These are phyloP conservation scores for Lactuca sativa DNA, from an alignment of 129 eudicot genomes.

Conservation along the genomic window DNA sequence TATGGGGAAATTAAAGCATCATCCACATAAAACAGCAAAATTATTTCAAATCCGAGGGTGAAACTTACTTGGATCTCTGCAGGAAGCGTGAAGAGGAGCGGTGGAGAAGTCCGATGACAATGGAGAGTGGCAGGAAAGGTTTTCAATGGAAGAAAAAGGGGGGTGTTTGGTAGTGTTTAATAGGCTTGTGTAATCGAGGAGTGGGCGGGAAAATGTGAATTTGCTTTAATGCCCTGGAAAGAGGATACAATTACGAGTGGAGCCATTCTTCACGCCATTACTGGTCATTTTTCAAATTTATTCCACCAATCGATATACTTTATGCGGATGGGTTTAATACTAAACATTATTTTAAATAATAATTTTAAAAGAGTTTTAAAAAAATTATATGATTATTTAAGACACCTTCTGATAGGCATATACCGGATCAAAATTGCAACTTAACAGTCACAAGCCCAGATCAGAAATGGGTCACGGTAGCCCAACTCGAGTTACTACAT, in stretches of 20 bases:
- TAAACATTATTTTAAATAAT: too few relatives aligned
- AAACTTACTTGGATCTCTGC: slow-evolving; percentile 17
- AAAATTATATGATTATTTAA: too few relatives aligned
- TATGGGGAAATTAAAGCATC: neutral
- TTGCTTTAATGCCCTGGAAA: slow-evolving; percentile 22
- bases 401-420: too few relatives aligned
- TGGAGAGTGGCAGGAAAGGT: slow-evolving; percentile 17
- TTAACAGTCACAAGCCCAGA: too few relatives aligned
- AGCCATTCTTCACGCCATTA: slow-evolving; percentile 12
- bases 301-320: slow-evolving; percentile 9
- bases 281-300: slow-evolving; percentile 3
- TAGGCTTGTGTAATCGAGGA: slow-evolving; percentile 21
- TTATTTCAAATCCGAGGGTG: neutral
- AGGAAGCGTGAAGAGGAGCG: neutral
- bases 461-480: too few relatives aligned
- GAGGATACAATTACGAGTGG: slow-evolving; percentile 28
- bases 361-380: too few relatives aligned
- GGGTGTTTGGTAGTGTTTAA: slow-evolving; percentile 6
- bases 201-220: slow-evolving; percentile 37
- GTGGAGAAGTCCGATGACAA: slow-evolving; percentile 12
- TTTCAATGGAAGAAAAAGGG: slow-evolving; percentile 7
- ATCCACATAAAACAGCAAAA: neutral
- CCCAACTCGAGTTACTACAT: too few relatives aligned
- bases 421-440: too few relatives aligned
- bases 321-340: neutral